A percentile compares a stretch with the other conserved stretches of the same genome.
phyloP scores from a whole-genome alignment of 306 rosid genomes.

The Glycyrrhiza uralensis region DNA sequence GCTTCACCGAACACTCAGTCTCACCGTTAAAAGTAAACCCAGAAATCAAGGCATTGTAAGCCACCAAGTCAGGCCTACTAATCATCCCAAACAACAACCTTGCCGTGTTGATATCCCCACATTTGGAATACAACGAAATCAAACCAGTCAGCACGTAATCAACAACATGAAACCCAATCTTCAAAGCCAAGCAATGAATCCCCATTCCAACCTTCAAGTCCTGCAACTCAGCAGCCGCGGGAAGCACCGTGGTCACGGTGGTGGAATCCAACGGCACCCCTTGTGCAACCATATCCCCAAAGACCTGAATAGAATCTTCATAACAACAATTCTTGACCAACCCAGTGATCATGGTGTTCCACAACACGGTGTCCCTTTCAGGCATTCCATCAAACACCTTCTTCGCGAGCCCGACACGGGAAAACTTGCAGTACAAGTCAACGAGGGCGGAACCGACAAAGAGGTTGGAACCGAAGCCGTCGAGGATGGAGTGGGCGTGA shows the following conservation, averaged over 20 bases:
- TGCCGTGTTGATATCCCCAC: conserved; percentile 50
- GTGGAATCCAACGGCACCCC: conserved; percentile 57
- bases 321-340: conserved; percentile 56
- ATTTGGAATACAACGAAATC: conserved; percentile 78
- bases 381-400: conserved; percentile 79
- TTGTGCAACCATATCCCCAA: conserved; percentile 52
- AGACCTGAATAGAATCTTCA: conserved; percentile 43
- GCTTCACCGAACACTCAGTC: conserved; percentile 50
- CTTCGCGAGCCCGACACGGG: conserved; percentile 50
- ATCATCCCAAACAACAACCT: conserved; percentile 62
- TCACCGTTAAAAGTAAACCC: conserved; percentile 70
- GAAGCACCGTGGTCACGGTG: conserved; percentile 61
- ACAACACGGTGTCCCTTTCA: conserved; percentile 61
- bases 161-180: conserved; percentile 58
- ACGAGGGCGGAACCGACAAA: conserved; percentile 72
- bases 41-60: conserved; percentile 86
- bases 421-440: conserved; percentile 61
- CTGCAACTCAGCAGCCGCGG: conserved; percentile 73
- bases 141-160: conserved; percentile 70
- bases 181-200: conserved; percentile 69
- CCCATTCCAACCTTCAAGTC: conserved; percentile 61
- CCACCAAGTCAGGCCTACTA: conserved; percentile 59
- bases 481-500: conserved; percentile 66
- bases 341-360: conserved; percentile 85
- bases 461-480: conserved; percentile 53